Conservation (phyloP, 768 basidiomycete genomes). For the Saitozyma sp. region DNA sequence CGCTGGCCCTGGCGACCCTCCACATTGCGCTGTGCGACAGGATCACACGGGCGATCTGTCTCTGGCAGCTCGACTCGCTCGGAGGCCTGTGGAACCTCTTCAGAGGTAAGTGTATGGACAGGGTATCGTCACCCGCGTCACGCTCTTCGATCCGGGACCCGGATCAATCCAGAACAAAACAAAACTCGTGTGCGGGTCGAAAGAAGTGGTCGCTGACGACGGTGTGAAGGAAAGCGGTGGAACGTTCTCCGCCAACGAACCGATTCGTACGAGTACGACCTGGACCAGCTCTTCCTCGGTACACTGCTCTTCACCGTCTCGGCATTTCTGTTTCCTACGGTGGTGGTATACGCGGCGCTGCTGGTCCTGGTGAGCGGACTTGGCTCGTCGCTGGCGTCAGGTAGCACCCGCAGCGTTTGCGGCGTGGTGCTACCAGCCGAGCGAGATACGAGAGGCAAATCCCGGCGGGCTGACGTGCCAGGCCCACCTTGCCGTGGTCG, state of each 20-base stretch:
- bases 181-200: neutral
- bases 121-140: too few relatives aligned
- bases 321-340: conserved; percentile 61
- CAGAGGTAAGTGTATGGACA: conserved; percentile 61
- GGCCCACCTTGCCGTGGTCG: conserved; percentile 62
- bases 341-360: conserved; percentile 77
- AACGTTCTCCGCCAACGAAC: conserved; percentile 84
- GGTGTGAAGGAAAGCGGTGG: conserved; percentile 71
- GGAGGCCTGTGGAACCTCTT: conserved; percentile 85
- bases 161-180: too few relatives aligned
- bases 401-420: neutral
- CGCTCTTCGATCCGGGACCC: neutral
- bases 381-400: neutral
- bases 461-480: conserved; percentile 35
- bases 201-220: neutral
- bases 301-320: conserved; percentile 59
- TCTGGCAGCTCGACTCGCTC: conserved; percentile 61
- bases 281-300: conserved; percentile 92
- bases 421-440: neutral
- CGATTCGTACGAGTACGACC: conserved; percentile 85
- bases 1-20: conserved; percentile 65
- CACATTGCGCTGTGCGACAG: conserved; percentile 74
- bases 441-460: neutral
- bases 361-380: conserved; percentile 65
- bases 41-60: conserved; percentile 64